A percentile compares a stretch with the other conserved stretches of the same genome.
These are phyloP conservation scores for Ambrosiella xylebori DNA, from an alignment of 2,329 filamentous ascomycete genomes.

Conservation along the genomic window DNA sequence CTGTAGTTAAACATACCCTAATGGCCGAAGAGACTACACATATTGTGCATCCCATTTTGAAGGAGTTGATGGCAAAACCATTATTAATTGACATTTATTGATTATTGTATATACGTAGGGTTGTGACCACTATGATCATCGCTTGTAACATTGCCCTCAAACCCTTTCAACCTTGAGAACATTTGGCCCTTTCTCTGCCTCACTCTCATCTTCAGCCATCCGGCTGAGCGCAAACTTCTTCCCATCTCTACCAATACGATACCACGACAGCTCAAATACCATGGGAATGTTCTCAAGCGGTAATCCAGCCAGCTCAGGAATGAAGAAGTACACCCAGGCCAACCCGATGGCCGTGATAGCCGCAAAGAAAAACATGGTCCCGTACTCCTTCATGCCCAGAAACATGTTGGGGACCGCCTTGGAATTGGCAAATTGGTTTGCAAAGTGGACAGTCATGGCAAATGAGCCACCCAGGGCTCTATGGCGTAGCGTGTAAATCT, in stretches of 20 bases:
- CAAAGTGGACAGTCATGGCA: conserved; percentile 65
- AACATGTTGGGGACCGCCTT: conserved; percentile 64
- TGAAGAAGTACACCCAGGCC: conserved; percentile 52
- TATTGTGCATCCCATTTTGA: too few relatives aligned
- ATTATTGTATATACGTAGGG: too few relatives aligned
- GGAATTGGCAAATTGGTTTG: conserved; percentile 61
- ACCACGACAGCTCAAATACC: conserved; percentile 57
- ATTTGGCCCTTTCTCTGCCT: neutral
- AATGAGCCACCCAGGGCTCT: conserved; percentile 53
- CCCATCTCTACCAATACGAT: conserved; percentile 47
- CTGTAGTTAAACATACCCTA: too few relatives aligned
- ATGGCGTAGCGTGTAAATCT: conserved; percentile 60
- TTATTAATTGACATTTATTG: too few relatives aligned
- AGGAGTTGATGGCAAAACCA: too few relatives aligned
- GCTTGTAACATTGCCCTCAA: neutral
- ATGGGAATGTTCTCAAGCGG: conserved; percentile 52
- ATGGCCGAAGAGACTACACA: too few relatives aligned
- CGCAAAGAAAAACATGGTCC: conserved; percentile 64
- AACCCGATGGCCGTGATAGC: conserved; percentile 51
- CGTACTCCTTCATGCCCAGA: conserved; percentile 40
- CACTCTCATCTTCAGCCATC: conserved; percentile 14
- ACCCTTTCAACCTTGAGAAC: conserved; percentile 4
- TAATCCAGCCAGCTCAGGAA: conserved; percentile 56
- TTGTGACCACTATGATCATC: neutral
- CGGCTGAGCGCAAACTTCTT: conserved; percentile 31